Evolutionary conservation across 441 rosid genomes (phyloP), one percentile per base, ranked within the genome.

Genomic region (Omphalea diandra): DNA sequence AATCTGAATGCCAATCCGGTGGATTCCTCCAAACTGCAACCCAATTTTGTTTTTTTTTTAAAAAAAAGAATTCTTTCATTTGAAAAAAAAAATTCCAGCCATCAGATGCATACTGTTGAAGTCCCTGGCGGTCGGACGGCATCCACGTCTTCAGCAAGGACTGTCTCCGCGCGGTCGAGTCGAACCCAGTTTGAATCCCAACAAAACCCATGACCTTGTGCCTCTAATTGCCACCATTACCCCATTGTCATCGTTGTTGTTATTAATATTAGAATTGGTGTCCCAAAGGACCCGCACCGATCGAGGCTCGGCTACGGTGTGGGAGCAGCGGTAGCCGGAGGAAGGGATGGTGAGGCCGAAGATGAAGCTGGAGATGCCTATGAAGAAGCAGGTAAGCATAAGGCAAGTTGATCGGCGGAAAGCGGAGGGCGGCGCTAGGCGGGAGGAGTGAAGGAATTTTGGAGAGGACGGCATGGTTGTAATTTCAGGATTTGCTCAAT

Each of bases 171-270:
- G 86, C 93, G 2, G 73, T 20, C 1, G 98, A 89, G 22, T 74
- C 79, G 73, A 92, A 92, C 44, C 97, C 98, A 31, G 99, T 92
- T 72, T 90, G 94, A 53, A 94, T 89, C 40, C 98, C 99, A 15
- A 92, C 96, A 69, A 94, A 88, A 4, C 89, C 97, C 94, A 90
- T 85, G 29, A 90, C 97, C 76, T 87, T 84, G 27, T 75, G 94
- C 71, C 95, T 87, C 72, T 81, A 81, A 27, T 62, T 63, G 22
- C 40, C 75, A 31, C 72, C 56, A 17, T 36, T 53, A 62, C 38
- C 38, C 40, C 38, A 14, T 52, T 53, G 12, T n/a, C 44, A 7
- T 2, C 63, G 33, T 53, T 73, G 9, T 73, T 78, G 7, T 58
- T 75, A 67, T 68, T 75, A 0, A 59, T 50, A 47, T 75, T 76